Base-by-base conservation (phyloP, 2,329 filamentous ascomycete genomes). In the Aspergillus fumigatus region DNA sequence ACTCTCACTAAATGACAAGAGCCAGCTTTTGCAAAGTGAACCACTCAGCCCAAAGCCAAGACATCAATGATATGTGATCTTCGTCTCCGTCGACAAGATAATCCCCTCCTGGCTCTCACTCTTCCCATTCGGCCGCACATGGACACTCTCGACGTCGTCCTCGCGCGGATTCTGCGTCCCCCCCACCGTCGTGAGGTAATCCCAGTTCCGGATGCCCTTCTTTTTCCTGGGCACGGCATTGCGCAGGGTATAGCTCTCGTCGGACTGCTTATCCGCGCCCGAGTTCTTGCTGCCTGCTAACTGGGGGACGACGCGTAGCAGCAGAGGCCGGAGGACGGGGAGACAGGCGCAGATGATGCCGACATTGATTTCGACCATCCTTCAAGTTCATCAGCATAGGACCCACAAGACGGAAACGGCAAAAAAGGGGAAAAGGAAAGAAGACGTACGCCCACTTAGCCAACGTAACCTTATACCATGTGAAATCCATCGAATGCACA, bases 301-400 rank as follows among this genome's bases (percentile, higher is more conserved):
- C 6, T 27, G 50, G 17, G 58, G 57, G 41, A 56, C 49, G 17
- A 38, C 11, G 7, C 40, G 58, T 14, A 53, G 23, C 1, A 61
- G 23, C 3, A 61, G 52, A 3, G 59, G 59, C 9, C 59, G 59
- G 29, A 61, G 38, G 10, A 48, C 45, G 4, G 59, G 59, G 4
- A 61, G 59, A 25, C 57, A 59, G 17, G 59, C 52, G 17, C 57
- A 61, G 26, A 61, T 59, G 35, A 61, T 61, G 7, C 59, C 57
- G n/a, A 61, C 57, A 25, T 61, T 61, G 35, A 61, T 57, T 35
- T 61, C 59, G 17, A 61, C 55, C 59, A 61, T 59, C 1, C 59
- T 59, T 29, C 25, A n/a, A n/a, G 8, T 29, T 10, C 14, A 19
- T 40, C 4, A 51, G 29, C 25, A 35, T 35, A 14, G 4, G 4